Evolutionary conservation across 192 early-diverging fungal species (phyloP), one percentile per base, ranked within the genome.

Genomic region (Powellomyces hirtus): DNA sequence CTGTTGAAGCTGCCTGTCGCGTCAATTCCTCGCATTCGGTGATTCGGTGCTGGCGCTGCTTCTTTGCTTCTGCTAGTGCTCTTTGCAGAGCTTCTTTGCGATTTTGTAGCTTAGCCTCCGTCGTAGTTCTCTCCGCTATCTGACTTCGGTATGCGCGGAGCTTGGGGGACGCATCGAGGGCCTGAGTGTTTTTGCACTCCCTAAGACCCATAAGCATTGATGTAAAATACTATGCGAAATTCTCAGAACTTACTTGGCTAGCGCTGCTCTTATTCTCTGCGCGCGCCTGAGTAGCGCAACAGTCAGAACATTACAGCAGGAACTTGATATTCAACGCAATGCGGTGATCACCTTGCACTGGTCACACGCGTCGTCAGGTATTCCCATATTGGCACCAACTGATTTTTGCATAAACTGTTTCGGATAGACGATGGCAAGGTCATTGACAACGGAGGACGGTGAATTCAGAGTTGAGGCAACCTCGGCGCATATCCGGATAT

Each of bases 301-400:
- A 8, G 10, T 8, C 40, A 42, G 18, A 8, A 18, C 40, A 8
- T 42, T 18, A 18, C n/a, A n/a, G n/a, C n/a, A n/a, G n/a, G n/a
- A n/a, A n/a, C n/a, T n/a, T n/a, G n/a, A n/a, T n/a, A n/a, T n/a
- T n/a, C n/a, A n/a, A n/a, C n/a, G n/a, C n/a, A n/a, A n/a, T n/a
- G n/a, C n/a, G 40, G 10, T 8, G 14, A 24, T 49, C 16, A 64
- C 65, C 58, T 38, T 46, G 20, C 10, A 27, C 42, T 11, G 7
- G 30, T 59, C 18, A 69, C 57, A 1, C 58, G 55, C 45, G 8
- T 42, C 11, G 30, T 20, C 10, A 60, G 4, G 49, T 45, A 60
- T 16, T 69, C 34, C 67, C 67, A 69, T 38, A 69, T 46, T 50
- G 67, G 67, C 18, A 60, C 36, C 1, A 69, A 40, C 30, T 69